Base-by-base conservation (phyloP, 208 protist genomes). In the Acanthamoeba triangularis region DNA sequence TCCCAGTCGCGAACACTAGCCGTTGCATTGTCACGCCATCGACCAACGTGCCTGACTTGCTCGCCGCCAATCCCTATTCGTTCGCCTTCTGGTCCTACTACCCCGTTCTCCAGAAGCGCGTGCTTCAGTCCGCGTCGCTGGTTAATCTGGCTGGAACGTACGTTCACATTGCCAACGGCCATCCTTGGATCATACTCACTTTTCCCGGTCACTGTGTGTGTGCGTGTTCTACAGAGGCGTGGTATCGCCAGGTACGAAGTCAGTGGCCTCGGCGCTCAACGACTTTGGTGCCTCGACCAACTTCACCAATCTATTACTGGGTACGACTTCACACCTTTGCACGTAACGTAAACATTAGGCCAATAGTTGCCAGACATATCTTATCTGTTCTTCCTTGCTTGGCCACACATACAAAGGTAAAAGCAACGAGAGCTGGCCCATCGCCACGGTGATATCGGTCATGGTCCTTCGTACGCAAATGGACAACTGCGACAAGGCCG, bases 51-150 rank as follows among this genome's bases (percentile, higher is more conserved):
- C 63, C 63, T 1, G 63, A 72, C 30, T 30, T 72, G 63, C 14
- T 72, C 63, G 63, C 63, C 63, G 4, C 63, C 63, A 72, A 28
- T 11, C 63, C 8, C 63, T 33, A 72, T 23, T 72, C 63, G 25
- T 72, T 72, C 30, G 63, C 23, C 63, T 72, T 72, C 30, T 72
- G 63, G 63, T 72, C 63, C 30, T 72, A 72, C 63, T 72, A 72
- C 30, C 16, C 63, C 6, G 63, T 72, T 11, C 63, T 72, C 2
- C 63, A 72, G 25, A 72, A 72, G 63, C 63, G 63, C 23, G 63
- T 72, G 63, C 13, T 23, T 11, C 63, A 72, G 63, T 13, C 63
- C 63, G 63, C 63, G 16, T 72, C 63, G 23, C 63, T 72, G 63
- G 63, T 72, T 23, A 72, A 72, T 11, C 23, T 72, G 16, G 63